Evolutionary conservation across 306 rosid species (phyloP).

Genomic region (Hippophae tibetana): DNA sequence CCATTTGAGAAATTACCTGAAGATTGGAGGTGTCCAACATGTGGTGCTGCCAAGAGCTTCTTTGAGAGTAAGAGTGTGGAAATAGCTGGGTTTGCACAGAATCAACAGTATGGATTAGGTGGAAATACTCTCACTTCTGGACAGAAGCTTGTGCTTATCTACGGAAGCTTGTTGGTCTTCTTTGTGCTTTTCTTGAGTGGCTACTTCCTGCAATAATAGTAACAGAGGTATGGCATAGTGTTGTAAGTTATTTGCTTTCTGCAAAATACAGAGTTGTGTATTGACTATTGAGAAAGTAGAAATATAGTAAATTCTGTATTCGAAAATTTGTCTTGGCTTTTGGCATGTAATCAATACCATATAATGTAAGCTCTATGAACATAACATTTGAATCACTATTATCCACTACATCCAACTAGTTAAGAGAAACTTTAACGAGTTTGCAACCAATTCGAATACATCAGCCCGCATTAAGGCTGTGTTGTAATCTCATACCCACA

Average conservation of each 20-base stretch:
- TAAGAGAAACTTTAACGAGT: no score
- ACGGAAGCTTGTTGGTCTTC: conserved; percentile 68
- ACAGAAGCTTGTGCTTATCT: conserved; percentile 78
- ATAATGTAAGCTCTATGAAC: not conserved
- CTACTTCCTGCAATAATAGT: conserved; percentile 67
- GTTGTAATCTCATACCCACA: no score
- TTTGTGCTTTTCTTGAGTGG: conserved; percentile 71
- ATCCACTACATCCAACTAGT: no score
- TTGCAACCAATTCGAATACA: no score
- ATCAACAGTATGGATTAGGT: conserved; percentile 89
- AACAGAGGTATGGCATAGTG: conserved; percentile 4
- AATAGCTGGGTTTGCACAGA: conserved; percentile 90
- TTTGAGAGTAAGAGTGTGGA: conserved; percentile 83
- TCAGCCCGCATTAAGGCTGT: no score
- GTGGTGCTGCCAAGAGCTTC: conserved; percentile 86
- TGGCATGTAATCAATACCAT: conserved; percentile 2
- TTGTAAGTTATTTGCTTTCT: conserved; percentile 5
- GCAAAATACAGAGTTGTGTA: no score
- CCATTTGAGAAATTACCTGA: conserved; percentile 72
- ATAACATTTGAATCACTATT: not conserved
- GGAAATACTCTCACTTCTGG: conserved; percentile 81
- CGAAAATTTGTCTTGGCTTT: no score
- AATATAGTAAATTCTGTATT: not conserved
- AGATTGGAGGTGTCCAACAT: conserved; percentile 93
- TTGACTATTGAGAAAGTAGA: conserved; percentile 12